Evolutionary conservation across 345 rosid genomes (phyloP), one percentile per base, ranked within the genome.

Genomic region (Stellera chamaejasme): DNA sequence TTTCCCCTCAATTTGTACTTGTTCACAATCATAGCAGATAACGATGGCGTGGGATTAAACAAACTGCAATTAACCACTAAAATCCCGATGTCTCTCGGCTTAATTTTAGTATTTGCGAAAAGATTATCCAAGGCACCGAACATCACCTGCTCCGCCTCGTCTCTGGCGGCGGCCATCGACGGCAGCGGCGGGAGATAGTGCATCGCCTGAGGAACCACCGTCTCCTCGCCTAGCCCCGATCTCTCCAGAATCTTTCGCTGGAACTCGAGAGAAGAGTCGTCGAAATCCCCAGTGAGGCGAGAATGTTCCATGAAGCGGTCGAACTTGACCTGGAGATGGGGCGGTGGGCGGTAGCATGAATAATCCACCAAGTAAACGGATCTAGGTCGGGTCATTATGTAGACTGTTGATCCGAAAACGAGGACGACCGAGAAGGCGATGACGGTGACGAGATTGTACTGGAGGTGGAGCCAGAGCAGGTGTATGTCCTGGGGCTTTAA

Each of bases 91-190:
- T 85, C 96, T 62, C 83, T 83, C n/a, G 93, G 83, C 64, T 83
- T 88, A 43, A 88, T 52, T 28, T 74, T 48, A 13, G 98, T 85
- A 60, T 79, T 85, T 25, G 79, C 79, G 58, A 88, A 88, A 1
- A 91, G 79, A 53, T 67, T 74, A 67, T 85, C 87, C 58, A 91
- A 72, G 13, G 87, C 83, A 45, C 96, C 98, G 48, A 77, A 88
- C 87, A 91, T 91, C 68, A 88, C 98, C 87, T 85, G 88, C 66
- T 91, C 88, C 2, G 98, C 78, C 71, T 91, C 98, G 59, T 80
- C 83, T 43, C 98, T 79, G 0, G 98, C 96, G 8, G 93, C 93
- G 10, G 63, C 74, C 93, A 85, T 91, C 10, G 98, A 82, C 2
- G 90, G 92, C 39, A 80, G 59, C 0, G 98, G 98, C 2, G 98